Evolutionary conservation across 352 stramenopile species (phyloP).

Genomic region (Globisporangium iwayamae): DNA sequence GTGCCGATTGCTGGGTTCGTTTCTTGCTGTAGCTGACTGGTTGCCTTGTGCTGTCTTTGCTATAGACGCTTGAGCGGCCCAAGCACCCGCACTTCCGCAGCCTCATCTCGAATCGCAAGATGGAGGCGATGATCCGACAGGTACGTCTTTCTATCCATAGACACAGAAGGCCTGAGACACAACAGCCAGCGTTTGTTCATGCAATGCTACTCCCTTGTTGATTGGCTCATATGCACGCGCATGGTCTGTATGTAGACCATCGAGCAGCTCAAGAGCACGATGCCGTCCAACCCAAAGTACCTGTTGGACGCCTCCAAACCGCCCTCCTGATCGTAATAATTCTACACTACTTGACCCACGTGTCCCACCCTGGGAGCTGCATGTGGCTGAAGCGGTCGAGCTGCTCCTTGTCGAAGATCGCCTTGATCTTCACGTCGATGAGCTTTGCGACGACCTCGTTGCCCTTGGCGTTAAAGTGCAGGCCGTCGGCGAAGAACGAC

Average conservation of each 20-base stretch:
- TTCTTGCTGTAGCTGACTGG: not conserved
- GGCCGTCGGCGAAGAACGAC: conserved; percentile 34
- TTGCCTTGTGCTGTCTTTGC: not conserved
- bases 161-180: not conserved
- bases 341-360: conserved; percentile 7
- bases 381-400: conserved; percentile 8
- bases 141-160: conserved; percentile 12
- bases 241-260: conserved; percentile 29
- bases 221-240: not conserved
- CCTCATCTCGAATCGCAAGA: conserved; percentile 55
- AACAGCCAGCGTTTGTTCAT: not conserved
- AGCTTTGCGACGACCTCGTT: conserved; percentile 40
- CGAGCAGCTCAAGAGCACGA: conserved; percentile 44
- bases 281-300: conserved; percentile 38
- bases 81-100: conserved; percentile 54
- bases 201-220: not conserved
- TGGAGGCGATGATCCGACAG: conserved; percentile 53
- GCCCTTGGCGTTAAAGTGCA: conserved; percentile 45
- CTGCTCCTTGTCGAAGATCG: conserved; percentile 12
- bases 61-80: conserved; percentile 41
- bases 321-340: not conserved
- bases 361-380: conserved; percentile 14
- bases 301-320: conserved; percentile 27
- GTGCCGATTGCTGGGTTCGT: not conserved
- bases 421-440: conserved; percentile 27